Evolutionary conservation across 306 rosid genomes (phyloP).

Genomic region (Medicago truncatula): DNA sequence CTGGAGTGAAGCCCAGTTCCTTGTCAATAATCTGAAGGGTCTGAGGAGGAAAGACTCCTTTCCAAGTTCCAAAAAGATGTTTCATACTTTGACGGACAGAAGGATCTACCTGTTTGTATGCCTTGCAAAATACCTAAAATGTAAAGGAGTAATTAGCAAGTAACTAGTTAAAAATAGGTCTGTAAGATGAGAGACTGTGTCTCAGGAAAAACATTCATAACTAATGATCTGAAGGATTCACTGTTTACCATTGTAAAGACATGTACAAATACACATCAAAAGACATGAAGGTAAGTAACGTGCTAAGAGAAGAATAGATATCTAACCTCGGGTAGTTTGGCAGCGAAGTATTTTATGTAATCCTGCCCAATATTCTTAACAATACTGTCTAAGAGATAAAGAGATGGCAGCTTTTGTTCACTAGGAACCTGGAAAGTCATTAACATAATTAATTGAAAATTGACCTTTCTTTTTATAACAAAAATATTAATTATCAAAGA

Average conservation of each 20-base stretch:
- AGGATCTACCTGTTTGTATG: slow-evolving; percentile 81
- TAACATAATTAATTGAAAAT: slow-evolving; percentile 36
- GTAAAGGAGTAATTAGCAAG: slow-evolving; percentile 35
- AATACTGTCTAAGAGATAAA: slow-evolving; percentile 93
- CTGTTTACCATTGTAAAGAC: neutral
- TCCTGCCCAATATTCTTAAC: slow-evolving; percentile 94
- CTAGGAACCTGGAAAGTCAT: slow-evolving; percentile 80
- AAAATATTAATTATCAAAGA: neutral
- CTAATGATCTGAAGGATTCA: neutral
- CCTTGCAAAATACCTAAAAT: slow-evolving; percentile 89
- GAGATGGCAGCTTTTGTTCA: slow-evolving; percentile 94
- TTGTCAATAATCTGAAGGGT: slow-evolving; percentile 78
- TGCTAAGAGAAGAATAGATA: slow-evolving; percentile 17
- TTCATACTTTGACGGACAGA: slow-evolving; percentile 76
- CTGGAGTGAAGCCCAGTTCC: slow-evolving; percentile 72
- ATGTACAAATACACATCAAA: neutral
- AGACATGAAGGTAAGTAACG: neutral
- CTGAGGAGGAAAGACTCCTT: slow-evolving; percentile 85
- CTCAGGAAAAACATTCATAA: neutral
- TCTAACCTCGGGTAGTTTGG: slow-evolving; percentile 90
- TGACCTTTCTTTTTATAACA: slow-evolving; percentile 25
- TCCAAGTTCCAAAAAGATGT: slow-evolving; percentile 98
- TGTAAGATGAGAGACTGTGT: neutral
- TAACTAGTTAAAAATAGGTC: slow-evolving; percentile 31
- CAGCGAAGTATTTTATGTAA: slow-evolving; percentile 82